A percentile compares a stretch with the other conserved stretches of the same genome.
Conservation (phyloP, 75 land plant species). For the Adiantum capillusveneris region DNA sequence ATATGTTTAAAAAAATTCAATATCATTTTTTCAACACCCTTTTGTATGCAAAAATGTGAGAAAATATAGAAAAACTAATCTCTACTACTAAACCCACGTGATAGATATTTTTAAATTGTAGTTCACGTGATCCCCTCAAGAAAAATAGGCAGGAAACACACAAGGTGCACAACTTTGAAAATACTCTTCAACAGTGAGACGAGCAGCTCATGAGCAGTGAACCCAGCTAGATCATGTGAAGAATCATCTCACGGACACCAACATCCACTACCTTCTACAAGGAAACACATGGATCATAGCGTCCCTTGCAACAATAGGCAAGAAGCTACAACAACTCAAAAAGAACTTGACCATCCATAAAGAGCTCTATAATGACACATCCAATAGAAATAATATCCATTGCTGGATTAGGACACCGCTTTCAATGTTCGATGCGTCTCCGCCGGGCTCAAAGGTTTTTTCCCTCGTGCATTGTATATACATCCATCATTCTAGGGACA, state of each 20-base stretch:
- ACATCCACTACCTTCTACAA: conserved; percentile 93
- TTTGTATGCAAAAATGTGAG: too few species aligned
- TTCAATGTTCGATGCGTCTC: conserved; percentile 46
- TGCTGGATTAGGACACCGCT: conserved; percentile 83
- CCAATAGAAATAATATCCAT: conserved; percentile 99
- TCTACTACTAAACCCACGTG: too few species aligned
- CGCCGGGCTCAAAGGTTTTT: conserved; percentile 93
- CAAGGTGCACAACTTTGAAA: conserved; percentile 54
- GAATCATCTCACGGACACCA: conserved; percentile 83
- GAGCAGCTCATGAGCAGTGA: conserved; percentile 68
- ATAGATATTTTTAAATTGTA: too few species aligned
- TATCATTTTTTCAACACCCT: too few species aligned
- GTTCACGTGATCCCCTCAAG: too few species aligned
- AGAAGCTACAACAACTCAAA: conserved; percentile 94
- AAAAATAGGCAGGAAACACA: conserved; percentile 83
- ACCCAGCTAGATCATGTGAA: conserved; percentile 92
- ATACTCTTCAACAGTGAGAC: conserved; percentile 80
- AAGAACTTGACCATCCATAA: conserved; percentile 88
- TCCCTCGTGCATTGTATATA: too few species aligned
- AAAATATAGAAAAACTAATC: too few species aligned
- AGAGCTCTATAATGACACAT: conserved; percentile 98
- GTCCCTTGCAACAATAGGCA: conserved; percentile 93
- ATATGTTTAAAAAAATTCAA: too few species aligned
- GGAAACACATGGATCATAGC: conserved; percentile 83
- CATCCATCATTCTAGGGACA: too few species aligned